Evolutionary conservation across 768 basidiomycete genomes (phyloP).

Genomic region (Goffeauzyma gilvescens): DNA sequence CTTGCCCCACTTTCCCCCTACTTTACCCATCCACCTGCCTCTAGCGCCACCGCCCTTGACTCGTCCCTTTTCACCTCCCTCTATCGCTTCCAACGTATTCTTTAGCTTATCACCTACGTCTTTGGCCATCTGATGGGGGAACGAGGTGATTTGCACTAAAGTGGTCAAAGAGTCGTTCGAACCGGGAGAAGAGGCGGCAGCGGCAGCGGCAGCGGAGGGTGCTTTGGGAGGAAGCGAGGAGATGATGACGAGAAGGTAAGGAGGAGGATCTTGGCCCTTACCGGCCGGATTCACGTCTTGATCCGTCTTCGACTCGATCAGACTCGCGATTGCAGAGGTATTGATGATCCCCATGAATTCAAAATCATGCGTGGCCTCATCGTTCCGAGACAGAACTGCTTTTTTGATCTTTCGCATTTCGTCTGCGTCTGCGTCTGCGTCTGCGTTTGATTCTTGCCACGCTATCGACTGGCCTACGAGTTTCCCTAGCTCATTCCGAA

Average conservation of each 20-base stretch:
- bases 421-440: no score
- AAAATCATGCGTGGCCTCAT: conserved; percentile 26
- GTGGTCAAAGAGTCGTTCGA: conserved; percentile 7
- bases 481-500: conserved; percentile 13
- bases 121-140: conserved; percentile 21
- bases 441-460: not conserved
- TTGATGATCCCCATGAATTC: conserved; percentile 18
- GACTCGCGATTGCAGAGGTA: not conserved
- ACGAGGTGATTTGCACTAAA: conserved; percentile 18
- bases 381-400: conserved; percentile 13
- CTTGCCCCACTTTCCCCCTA: conserved; percentile 25
- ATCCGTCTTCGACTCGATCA: no score
- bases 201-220: not conserved
- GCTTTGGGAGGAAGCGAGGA: conserved; percentile 2
- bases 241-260: conserved; percentile 9
- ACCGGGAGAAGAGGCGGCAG: conserved; percentile 13
- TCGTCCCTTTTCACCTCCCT: conserved; percentile 12
- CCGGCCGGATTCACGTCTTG: not conserved
- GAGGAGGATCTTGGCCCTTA: not conserved
- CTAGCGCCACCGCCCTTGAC: conserved; percentile 30
- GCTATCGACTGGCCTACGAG: not conserved
- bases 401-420: no score
- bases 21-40: conserved; percentile 27
- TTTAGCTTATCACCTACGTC: conserved; percentile 18
- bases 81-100: conserved; percentile 13